These are phyloP conservation scores for Cytospora schulzeri DNA, from an alignment of 2,329 filamentous ascomycete genomes.

Conservation along the genomic window DNA sequence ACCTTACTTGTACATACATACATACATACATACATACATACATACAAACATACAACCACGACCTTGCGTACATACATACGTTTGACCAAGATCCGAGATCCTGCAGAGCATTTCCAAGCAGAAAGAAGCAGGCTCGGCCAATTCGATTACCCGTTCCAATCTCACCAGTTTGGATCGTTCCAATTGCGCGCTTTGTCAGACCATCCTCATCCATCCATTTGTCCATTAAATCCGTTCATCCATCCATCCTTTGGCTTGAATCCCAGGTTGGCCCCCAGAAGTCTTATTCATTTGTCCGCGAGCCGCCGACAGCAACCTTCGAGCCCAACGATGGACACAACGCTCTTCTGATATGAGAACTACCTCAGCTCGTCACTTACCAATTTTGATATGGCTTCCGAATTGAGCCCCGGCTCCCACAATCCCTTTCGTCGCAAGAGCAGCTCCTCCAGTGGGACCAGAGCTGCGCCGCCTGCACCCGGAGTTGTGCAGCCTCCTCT, in stretches of 20 bases:
- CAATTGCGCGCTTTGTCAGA: conserved; percentile 1
- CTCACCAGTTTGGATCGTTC: neutral
- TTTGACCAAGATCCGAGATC: neutral
- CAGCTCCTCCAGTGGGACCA: conserved; percentile 23
- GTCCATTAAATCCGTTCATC: no score
- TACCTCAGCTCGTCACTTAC: conserved; percentile 16
- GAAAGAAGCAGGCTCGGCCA: neutral
- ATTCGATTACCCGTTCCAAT: neutral
- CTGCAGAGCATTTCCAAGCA: neutral
- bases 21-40: neutral
- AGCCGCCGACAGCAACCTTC: neutral
- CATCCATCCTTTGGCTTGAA: neutral
- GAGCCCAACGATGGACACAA: conserved; percentile 8
- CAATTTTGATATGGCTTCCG: conserved; percentile 38
- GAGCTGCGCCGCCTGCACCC: conserved; percentile 15
- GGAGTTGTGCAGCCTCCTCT: conserved; percentile 27
- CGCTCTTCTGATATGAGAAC: conserved; percentile 10
- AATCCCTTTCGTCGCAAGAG: conserved; percentile 56
- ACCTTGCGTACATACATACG: no score
- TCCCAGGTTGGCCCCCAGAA: neutral
- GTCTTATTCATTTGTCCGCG: neutral
- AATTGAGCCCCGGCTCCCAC: conserved; percentile 45
- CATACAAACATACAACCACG: neutral
- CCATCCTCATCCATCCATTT: neutral
- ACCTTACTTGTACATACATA: neutral